Base-by-base conservation (phyloP, 306 rosid species). In the Fagus crenata region DNA sequence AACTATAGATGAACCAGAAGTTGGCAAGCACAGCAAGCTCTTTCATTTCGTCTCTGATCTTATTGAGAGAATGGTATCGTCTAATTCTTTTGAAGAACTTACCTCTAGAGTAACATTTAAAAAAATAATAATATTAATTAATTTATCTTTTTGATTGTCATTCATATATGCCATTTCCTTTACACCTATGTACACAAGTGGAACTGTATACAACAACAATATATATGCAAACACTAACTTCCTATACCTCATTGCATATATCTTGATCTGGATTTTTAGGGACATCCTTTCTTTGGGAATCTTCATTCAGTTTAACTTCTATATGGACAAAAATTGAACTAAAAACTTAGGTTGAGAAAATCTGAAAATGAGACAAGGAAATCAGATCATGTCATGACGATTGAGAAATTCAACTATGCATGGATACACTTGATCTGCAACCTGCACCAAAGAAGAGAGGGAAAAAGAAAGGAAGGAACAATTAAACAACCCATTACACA, bases 341-440 rank as follows among this genome's bases (percentile, higher is more conserved):
- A n/a, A 7, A 61, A 43, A n/a, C 37, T 77, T 1, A 1, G 35
- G 71, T 53, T 36, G 69, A 72, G 79, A 46, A 68, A 22, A 22
- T 22, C 28, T 22, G 28, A 22, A 22, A 74, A 55, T 46, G 75
- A 56, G 49, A 72, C 1, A 71, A 72, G 37, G 75, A 67, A 74
- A 67, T 85, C 87, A 88, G 79, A 71, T 77, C 86, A n/a, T 71
- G 82, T 92, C 98, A 54, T 92, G 91, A 6, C 71, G 88, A 81
- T 55, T 80, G 77, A 94, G 93, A 86, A 94, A 94, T 60, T 86
- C 84, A 6, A 82, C 79, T 69, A 94, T 81, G 69, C 78, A 87
- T 7, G 98, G 98, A 83, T 89, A 92, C 43, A 92, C 84, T 71
- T 89, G 70, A 42, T 88, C 88, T 58, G 89, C 85, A 40, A 90